Percentiles rank a stretch among this genome's conserved stretches.
These are phyloP conservation scores for Erodium moschatum DNA, from an alignment of 441 rosid genomes.

Conservation along the genomic window DNA sequence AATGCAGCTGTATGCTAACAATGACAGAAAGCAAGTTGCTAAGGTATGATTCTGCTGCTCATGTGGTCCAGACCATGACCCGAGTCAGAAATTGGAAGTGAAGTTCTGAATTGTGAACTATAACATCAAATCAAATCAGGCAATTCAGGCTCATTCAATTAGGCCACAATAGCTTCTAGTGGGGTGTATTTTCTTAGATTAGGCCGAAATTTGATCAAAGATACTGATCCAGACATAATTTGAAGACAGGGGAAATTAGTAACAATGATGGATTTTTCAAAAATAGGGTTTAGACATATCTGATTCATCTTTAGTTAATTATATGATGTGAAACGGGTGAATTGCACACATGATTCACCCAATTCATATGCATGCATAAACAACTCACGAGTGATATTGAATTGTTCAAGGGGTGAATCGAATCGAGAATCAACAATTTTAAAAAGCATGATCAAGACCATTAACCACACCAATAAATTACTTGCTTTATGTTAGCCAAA, in stretches of 20 bases:
- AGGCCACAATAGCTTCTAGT: too few relatives aligned
- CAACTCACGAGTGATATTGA: neutral
- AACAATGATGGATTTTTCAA: neutral
- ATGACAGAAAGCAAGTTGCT: neutral
- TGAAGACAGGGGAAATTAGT: neutral
- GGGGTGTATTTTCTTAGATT: too few relatives aligned
- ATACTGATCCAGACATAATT: neutral
- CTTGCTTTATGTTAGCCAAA: neutral
- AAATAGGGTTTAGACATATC: neutral
- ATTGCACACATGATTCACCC: neutral
- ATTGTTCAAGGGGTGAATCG: neutral
- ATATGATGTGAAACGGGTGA: too few relatives aligned
- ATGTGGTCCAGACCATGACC: neutral
- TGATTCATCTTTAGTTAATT: too few relatives aligned
- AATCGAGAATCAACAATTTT: neutral
- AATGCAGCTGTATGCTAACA: conserved; percentile 1
- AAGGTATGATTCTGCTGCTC: neutral
- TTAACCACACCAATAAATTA: neutral
- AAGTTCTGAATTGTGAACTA: neutral
- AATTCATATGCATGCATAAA: neutral
- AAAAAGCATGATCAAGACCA: neutral
- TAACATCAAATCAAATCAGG: neutral
- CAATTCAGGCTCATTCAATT: neutral
- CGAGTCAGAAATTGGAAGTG: neutral
- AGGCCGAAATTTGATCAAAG: neutral